Conservation (phyloP, 805 yeast genomes). For the Kluyveromyces aestuarii region DNA sequence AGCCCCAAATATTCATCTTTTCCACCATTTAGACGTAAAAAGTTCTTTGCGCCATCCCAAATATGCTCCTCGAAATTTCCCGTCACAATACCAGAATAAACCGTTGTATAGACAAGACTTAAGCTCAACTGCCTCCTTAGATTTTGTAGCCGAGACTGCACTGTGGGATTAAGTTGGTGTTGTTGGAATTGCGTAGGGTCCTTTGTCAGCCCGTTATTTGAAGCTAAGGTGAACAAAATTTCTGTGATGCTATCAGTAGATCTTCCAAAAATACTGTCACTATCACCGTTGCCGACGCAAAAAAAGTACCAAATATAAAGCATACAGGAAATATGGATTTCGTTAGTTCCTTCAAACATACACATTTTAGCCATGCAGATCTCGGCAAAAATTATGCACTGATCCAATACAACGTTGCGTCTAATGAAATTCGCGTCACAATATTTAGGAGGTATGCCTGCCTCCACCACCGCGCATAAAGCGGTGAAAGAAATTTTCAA, state of each 20-base stretch:
- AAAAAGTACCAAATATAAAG: slow-evolving; percentile 1
- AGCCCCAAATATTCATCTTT: background rate
- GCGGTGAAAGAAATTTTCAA: slow-evolving; percentile 3
- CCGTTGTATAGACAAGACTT: background rate
- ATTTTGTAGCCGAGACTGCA: background rate
- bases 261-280: slow-evolving; percentile 2
- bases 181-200: slow-evolving; percentile 1
- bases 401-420: background rate
- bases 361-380: slow-evolving; percentile 1
- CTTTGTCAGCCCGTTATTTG: slow-evolving; percentile 1
- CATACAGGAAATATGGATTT: slow-evolving; percentile 2
- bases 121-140: slow-evolving; percentile 1
- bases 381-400: slow-evolving; percentile 1
- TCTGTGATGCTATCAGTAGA: background rate
- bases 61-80: background rate
- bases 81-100: background rate
- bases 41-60: background rate
- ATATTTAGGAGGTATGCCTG: background rate
- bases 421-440: background rate
- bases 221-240: slow-evolving; percentile 1
- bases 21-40: background rate
- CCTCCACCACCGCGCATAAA: background rate
- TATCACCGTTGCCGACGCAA: slow-evolving; percentile 1
- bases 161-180: background rate
- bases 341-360: slow-evolving; percentile 1